Conservation (phyloP, 208 protist genomes). For the Leishmania gerbilli region DNA sequence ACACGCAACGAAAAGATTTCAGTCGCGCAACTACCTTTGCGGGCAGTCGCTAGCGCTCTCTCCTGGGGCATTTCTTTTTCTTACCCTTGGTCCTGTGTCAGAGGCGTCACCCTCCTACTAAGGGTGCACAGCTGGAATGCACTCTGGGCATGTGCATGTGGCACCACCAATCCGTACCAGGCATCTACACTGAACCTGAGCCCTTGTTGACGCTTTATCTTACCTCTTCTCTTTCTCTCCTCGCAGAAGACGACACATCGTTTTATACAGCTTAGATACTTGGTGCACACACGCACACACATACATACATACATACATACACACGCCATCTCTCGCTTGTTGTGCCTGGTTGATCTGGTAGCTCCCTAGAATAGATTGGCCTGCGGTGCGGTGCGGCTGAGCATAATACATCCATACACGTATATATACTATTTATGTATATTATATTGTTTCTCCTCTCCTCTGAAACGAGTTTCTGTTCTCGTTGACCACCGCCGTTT, state of each 20-base stretch:
- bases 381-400: background rate
- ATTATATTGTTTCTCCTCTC: background rate
- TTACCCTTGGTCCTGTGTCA: background rate
- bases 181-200: background rate
- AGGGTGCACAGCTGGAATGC: background rate
- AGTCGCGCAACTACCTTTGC: background rate
- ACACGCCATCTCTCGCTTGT: background rate
- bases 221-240: background rate
- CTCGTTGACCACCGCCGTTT: background rate
- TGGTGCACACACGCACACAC: background rate
- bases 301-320: background rate
- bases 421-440: conserved; percentile 1
- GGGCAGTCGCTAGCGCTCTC: background rate
- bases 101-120: background rate
- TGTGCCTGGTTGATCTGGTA: background rate
- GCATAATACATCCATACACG: background rate
- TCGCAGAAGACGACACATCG: background rate
- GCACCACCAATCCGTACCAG: background rate
- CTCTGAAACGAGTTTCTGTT: background rate
- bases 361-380: background rate
- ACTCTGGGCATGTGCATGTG: background rate
- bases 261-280: background rate
- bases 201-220: background rate
- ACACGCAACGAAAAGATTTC: background rate
- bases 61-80: background rate